Evolutionary conservation across 2,329 filamentous ascomycete species (phyloP), one percentile per base, ranked within the genome.

Genomic region (Chaetothyriales sp.): DNA sequence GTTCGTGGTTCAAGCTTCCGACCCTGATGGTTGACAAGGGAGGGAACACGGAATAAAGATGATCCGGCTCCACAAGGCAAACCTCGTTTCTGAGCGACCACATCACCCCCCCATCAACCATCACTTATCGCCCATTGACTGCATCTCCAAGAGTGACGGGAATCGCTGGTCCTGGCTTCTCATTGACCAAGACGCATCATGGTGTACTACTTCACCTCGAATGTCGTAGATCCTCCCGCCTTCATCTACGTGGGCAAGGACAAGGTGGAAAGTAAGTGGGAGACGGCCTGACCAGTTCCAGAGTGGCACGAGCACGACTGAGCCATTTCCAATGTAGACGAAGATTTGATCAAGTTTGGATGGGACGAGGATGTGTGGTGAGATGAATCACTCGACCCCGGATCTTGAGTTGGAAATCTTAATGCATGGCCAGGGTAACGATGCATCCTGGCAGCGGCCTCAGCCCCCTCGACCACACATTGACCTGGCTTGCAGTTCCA

Each of bases 181-280:
- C 32, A 15, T 15, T 39, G 10, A 39, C 15, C 32, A 39, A 39
- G 32, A 39, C 9, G 22, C 45, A 25, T 18, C 20, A 93, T 98
- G 92, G 92, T 98, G 46, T 95, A 85, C 71, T 96, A 96, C 68
- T 96, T 92, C 67, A 92, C 81, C 1, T 96, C 90, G 22, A 90
- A 79, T 55, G 80, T 81, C 43, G 86, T 94, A 42, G 76, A 81
- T 10, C 90, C 92, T 1, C 66, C 87, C 28, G 90, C 87, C 43
- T 89, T 83, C 65, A 81, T 98, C 63, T 98, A 98, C 66, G 87
- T 95, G 53, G 92, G 92, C 68, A 98, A 96, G 70, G 92, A 98
- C 74, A 98, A 98, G 72, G 89, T 92, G 61, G 92, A 98, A 74
- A 98, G 92, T 95, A 75, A 64, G 82, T 52, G 57, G 57, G 53